Evolutionary conservation across 352 stramenopile genomes (phyloP).

Genomic region (Phytophthora pini): DNA sequence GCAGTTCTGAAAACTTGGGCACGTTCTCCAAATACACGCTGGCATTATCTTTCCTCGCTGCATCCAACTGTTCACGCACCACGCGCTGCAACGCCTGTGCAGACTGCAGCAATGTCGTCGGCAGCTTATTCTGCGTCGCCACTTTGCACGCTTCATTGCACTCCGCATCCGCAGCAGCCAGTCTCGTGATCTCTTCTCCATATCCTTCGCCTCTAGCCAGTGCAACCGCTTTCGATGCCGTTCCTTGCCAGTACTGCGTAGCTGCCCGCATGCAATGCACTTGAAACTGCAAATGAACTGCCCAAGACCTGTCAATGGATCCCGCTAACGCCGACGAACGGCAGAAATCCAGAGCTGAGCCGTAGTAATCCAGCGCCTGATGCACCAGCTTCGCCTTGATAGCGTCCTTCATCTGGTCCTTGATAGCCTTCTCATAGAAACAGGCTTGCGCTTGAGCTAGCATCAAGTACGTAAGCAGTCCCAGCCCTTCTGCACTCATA

Average conservation of each 20-base stretch:
- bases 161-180: conserved; percentile 57
- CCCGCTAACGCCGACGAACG: conserved; percentile 55
- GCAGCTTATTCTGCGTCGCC: conserved; percentile 69
- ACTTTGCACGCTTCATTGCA: conserved; percentile 68
- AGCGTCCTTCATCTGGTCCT: conserved; percentile 84
- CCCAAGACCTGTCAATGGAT: conserved; percentile 72
- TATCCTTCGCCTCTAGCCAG: conserved; percentile 66
- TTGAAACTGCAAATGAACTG: conserved; percentile 72
- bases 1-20: conserved; percentile 59
- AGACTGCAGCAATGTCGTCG: conserved; percentile 58
- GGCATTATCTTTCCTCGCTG: conserved; percentile 79
- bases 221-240: conserved; percentile 65
- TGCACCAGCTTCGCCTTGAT: conserved; percentile 87
- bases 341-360: conserved; percentile 59
- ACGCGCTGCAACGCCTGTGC: conserved; percentile 61
- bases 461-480: conserved; percentile 78
- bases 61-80: conserved; percentile 60
- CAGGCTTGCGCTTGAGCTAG: conserved; percentile 89
- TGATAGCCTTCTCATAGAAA: conserved; percentile 93
- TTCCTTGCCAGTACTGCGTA: conserved; percentile 81
- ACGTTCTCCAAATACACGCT: conserved; percentile 86
- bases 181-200: conserved; percentile 77
- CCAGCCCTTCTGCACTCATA: conserved; percentile 69
- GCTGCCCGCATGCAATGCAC: conserved; percentile 74
- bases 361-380: conserved; percentile 77